A percentile compares a stretch with the other conserved stretches of the same genome.
These are phyloP conservation scores for Crucihimalaya himalaica DNA, from an alignment of 345 rosid species.

Conservation along the genomic window DNA sequence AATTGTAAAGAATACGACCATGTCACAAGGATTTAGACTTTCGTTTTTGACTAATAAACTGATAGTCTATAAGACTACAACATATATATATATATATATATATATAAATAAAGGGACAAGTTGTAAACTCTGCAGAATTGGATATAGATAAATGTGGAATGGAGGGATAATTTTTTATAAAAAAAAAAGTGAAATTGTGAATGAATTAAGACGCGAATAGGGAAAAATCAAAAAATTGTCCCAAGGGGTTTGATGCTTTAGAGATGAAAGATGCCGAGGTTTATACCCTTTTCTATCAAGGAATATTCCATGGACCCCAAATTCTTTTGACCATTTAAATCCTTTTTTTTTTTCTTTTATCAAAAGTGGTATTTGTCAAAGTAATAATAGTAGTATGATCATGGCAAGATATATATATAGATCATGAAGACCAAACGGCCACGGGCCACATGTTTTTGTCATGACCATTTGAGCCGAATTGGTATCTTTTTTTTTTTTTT, in stretches of 20 bases:
- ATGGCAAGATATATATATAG: background rate
- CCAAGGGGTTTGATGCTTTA: background rate
- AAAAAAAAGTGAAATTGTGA: background rate
- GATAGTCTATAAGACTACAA: background rate
- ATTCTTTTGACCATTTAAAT: conserved; percentile 13
- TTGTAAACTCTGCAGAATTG: conserved; percentile 7
- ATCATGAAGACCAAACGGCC: conserved; percentile 19
- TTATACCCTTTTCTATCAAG: conserved; percentile 19
- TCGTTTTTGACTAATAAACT: background rate
- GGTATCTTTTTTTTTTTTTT: too few relatives aligned
- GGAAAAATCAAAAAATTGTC: background rate
- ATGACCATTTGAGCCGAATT: too few relatives aligned
- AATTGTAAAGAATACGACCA: conserved; percentile 1
- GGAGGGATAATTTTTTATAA: background rate
- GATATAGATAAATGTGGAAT: conserved; percentile 19
- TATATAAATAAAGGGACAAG: background rate
- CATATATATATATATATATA: too few relatives aligned
- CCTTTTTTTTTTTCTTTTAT: background rate
- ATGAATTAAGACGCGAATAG: conserved; percentile 24
- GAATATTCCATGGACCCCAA: conserved; percentile 32
- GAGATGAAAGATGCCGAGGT: conserved; percentile 34
- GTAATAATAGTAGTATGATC: background rate
- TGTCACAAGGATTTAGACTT: background rate
- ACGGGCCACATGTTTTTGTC: conserved; percentile 8
- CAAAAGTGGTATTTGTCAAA: conserved; percentile 11